A percentile compares a stretch with the other conserved stretches of the same genome.
phyloP scores from a whole-genome alignment of 768 basidiomycete genomes.

The Rhizopogon sp. region DNA sequence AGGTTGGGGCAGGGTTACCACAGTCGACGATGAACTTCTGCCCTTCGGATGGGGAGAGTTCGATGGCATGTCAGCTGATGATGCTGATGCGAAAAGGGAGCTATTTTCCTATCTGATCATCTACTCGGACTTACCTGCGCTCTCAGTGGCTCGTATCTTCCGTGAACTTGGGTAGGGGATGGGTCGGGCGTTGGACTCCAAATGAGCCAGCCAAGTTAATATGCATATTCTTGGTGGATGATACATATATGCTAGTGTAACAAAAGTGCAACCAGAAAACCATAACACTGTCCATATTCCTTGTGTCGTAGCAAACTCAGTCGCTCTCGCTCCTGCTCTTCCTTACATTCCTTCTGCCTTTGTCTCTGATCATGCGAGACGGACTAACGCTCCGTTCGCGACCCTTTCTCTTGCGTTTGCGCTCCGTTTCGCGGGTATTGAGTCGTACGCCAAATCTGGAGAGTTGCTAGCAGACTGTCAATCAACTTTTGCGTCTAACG shows the following conservation, averaged over 20 bases:
- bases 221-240: background rate
- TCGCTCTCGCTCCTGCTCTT: slow-evolving; percentile 22
- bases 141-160: background rate
- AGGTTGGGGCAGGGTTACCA: no score
- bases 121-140: background rate
- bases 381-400: slow-evolving; percentile 4
- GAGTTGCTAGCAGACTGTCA: slow-evolving; percentile 21
- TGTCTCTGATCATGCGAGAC: background rate
- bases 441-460: slow-evolving; percentile 29
- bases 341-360: background rate
- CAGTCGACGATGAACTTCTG: background rate
- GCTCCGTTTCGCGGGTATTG: slow-evolving; percentile 32
- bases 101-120: background rate
- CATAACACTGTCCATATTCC: no score
- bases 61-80: background rate
- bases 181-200: no score
- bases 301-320: background rate
- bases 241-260: background rate
- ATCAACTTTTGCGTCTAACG: no score
- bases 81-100: background rate
- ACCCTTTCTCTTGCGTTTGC: slow-evolving; percentile 29
- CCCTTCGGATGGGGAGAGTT: background rate
- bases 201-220: background rate
- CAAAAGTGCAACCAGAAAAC: background rate
- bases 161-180: background rate